Percentiles rank a stretch among this genome's conserved stretches.
Evolutionary conservation across 345 rosid genomes (phyloP).

Genomic region (Rubroshorea leprosula): DNA sequence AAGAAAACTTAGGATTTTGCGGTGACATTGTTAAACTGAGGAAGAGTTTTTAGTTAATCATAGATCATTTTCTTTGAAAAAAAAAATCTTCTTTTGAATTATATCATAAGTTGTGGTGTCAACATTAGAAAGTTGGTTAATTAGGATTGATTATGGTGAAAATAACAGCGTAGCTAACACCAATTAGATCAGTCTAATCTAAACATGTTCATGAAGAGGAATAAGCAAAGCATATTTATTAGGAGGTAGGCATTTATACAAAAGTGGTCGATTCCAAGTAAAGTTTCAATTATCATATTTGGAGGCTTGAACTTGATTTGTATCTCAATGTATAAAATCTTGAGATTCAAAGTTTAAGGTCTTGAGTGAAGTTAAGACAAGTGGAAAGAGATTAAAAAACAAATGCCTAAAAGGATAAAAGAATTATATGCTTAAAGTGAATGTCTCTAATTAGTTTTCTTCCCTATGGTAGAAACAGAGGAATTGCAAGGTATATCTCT

Average conservation of each 20-base stretch:
- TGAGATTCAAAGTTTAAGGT: too few species aligned
- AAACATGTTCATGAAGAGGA: conserved; percentile 17
- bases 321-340: too few species aligned
- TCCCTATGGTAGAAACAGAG: conserved; percentile 7
- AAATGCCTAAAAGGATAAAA: too few species aligned
- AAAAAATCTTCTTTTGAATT: not conserved
- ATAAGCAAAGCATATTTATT: conserved; percentile 16
- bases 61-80: not conserved
- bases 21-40: not conserved
- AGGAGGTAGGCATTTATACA: not conserved
- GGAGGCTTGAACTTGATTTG: too few species aligned
- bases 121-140: conserved; percentile 19
- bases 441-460: not conserved
- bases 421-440: conserved; percentile 13
- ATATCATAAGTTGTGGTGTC: conserved; percentile 19
- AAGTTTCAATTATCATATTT: not conserved
- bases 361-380: too few species aligned
- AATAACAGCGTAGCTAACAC: conserved; percentile 24
- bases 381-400: too few species aligned
- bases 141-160: conserved; percentile 19
- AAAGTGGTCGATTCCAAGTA: not conserved
- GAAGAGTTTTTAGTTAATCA: not conserved
- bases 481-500: conserved; percentile 6
- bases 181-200: conserved; percentile 18
- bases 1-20: not conserved